Evolutionary conservation across 371 early-diverging fungal species (phyloP).

Genomic region (Apophysomyces elegans): DNA sequence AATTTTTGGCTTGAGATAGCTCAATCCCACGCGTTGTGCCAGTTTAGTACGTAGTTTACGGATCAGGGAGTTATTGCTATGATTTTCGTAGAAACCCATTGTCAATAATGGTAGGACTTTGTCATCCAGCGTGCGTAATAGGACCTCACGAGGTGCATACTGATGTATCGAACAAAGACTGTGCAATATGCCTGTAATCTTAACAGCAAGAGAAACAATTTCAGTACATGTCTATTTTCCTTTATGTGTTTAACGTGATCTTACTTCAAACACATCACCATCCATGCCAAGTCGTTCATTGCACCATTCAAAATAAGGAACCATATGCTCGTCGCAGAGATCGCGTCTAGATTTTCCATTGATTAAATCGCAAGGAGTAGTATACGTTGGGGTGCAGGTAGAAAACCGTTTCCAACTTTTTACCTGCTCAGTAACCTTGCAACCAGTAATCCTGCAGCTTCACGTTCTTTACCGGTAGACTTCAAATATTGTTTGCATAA

Average conservation of each 20-base stretch:
- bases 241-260: neutral
- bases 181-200: slow-evolving; percentile 65
- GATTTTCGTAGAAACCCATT: slow-evolving; percentile 57
- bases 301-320: slow-evolving; percentile 68
- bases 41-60: slow-evolving; percentile 84
- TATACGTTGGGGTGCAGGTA: no score
- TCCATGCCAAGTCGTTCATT: slow-evolving; percentile 39
- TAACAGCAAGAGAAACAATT: neutral
- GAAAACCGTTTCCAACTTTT: neutral
- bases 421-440: slow-evolving; percentile 82
- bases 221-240: neutral
- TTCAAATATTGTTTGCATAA: slow-evolving; percentile 58
- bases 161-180: slow-evolving; percentile 76
- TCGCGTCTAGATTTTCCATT: slow-evolving; percentile 44
- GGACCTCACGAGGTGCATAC: slow-evolving; percentile 64
- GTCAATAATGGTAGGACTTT: slow-evolving; percentile 54
- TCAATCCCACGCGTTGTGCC: slow-evolving; percentile 81
- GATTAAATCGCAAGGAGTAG: neutral
- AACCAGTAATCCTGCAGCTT: slow-evolving; percentile 82
- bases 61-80: slow-evolving; percentile 71
- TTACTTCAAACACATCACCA: slow-evolving; percentile 57
- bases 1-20: slow-evolving; percentile 70
- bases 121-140: slow-evolving; percentile 63
- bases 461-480: slow-evolving; percentile 82
- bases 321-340: slow-evolving; percentile 49